Percentiles rank a stretch among this genome's conserved stretches.
Evolutionary conservation across 2,329 filamentous ascomycete genomes (phyloP).

Genomic region (Colletotrichum sidae): DNA sequence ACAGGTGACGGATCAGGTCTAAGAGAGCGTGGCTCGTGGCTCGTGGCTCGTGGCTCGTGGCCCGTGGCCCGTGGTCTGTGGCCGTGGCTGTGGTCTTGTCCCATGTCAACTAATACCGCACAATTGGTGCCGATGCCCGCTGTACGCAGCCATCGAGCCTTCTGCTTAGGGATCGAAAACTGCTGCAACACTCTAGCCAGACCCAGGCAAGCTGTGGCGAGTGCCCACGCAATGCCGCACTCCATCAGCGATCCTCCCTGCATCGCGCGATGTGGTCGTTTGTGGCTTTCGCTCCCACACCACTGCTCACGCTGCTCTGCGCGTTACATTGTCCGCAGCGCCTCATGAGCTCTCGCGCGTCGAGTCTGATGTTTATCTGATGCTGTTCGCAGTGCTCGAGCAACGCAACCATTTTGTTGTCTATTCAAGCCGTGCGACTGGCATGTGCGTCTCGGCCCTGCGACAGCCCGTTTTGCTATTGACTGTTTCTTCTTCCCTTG

Average conservation of each 20-base stretch:
- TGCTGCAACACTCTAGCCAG: not conserved
- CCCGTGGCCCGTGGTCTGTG: too few species aligned
- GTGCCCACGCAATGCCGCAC: conserved; percentile 17
- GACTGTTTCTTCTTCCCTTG: too few species aligned
- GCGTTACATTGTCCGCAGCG: not conserved
- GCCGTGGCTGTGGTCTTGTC: too few species aligned
- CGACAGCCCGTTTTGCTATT: too few species aligned
- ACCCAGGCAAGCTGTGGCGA: conserved; percentile 16
- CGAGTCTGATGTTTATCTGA: conserved; percentile 9
- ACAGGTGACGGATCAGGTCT: not conserved
- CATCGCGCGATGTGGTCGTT: not conserved
- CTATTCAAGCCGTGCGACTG: not conserved
- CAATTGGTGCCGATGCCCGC: conserved; percentile 6
- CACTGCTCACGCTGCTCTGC: not conserved
- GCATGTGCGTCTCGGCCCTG: not conserved
- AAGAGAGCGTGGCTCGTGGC: not conserved
- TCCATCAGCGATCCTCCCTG: conserved; percentile 8
- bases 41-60: too few species aligned
- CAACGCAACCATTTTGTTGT: not conserved
- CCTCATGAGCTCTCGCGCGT: conserved; percentile 2
- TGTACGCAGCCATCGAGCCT: conserved; percentile 32
- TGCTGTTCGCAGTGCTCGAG: not conserved
- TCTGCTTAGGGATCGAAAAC: conserved; percentile 28
- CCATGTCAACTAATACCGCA: too few species aligned
- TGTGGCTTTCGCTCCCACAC: not conserved